Evolutionary conservation across 108 stramenopile genomes (phyloP).

Genomic region (Skeletonema tropicum): DNA sequence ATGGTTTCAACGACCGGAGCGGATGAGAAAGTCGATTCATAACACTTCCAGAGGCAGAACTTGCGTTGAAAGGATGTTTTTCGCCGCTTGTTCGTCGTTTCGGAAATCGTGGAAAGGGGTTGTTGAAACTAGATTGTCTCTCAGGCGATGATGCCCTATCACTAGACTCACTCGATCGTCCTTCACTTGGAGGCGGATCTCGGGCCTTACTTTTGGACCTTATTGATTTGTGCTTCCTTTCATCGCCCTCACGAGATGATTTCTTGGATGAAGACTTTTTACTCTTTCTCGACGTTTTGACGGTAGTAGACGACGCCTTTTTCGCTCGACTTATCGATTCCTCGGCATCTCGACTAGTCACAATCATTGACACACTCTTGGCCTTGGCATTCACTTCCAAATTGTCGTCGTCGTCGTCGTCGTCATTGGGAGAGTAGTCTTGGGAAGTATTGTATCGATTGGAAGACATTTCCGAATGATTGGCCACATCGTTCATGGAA

Average conservation of each 20-base stretch:
- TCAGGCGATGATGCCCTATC: neutral
- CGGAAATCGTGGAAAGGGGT: neutral
- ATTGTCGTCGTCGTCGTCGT: neutral
- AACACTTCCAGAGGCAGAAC: neutral
- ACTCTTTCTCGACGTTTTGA: constrained; percentile 3
- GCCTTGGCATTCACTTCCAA: neutral
- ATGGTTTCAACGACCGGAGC: neutral
- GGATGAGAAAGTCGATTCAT: neutral
- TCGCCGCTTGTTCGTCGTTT: neutral
- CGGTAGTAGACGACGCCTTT: too few relatives aligned
- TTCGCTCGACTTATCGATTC: too few relatives aligned
- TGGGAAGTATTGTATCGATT: neutral
- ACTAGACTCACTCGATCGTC: neutral
- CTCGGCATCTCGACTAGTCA: neutral
- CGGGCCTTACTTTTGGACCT: neutral
- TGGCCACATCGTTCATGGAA: neutral
- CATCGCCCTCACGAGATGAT: neutral
- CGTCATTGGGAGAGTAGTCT: neutral
- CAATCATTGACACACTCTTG: neutral
- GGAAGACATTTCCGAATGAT: neutral
- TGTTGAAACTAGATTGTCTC: neutral
- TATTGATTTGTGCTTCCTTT: neutral
- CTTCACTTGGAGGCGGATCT: neutral
- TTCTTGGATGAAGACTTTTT: constrained; percentile 5
- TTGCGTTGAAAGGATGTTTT: neutral